Base-by-base conservation (phyloP, 116 monocot species). In the Trichopus zeylanicus region DNA sequence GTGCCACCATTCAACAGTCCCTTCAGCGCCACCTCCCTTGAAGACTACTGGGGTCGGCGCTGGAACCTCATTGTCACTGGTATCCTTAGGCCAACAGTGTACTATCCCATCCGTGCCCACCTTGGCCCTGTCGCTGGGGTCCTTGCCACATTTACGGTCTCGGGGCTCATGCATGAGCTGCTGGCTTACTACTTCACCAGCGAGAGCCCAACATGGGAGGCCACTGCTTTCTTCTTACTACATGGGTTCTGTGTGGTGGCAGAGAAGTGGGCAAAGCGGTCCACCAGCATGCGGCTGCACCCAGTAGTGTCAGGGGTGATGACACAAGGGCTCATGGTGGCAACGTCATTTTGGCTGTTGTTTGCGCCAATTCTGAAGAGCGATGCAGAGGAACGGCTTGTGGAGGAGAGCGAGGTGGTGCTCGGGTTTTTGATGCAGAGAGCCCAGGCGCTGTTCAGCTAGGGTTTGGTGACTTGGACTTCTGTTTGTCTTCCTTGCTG, bases 31-130 rank as follows among this genome's bases (percentile, higher is more conserved):
- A 48, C 76, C 24, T 93, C 92, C 27, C 67, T 93, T 3, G 73
- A 78, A 49, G 84, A 92, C 39, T 88, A 84, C 63, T 92, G 92
- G 84, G 77, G 84, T 3, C 66, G 81, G 27, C 62, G 92, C 31
- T 92, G 92, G 92, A 92, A 92, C 53, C 71, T 87, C 27, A 74
- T 88, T 81, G 87, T 84, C 54, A 74, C 81, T 24, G 56, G 62
- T 31, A 59, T 92, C 52, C 76, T 92, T 32, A 78, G 81, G 27
- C 71, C 79, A 6, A 46, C 79, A 23, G 88, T 84, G 8, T 82
- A 88, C 77, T 26, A 22, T 27, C 93, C 93, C 6, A 63, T 80
- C 8, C 51, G 72, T 16, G 25, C 57, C 1, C 56, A 53, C 10
- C 71, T 51, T 26, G 93, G 79, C 27, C 6, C 28, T 2, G 26